These are phyloP conservation scores for Epicoccum nigrum DNA, from an alignment of 2,329 filamentous ascomycete genomes.

Conservation along the genomic window DNA sequence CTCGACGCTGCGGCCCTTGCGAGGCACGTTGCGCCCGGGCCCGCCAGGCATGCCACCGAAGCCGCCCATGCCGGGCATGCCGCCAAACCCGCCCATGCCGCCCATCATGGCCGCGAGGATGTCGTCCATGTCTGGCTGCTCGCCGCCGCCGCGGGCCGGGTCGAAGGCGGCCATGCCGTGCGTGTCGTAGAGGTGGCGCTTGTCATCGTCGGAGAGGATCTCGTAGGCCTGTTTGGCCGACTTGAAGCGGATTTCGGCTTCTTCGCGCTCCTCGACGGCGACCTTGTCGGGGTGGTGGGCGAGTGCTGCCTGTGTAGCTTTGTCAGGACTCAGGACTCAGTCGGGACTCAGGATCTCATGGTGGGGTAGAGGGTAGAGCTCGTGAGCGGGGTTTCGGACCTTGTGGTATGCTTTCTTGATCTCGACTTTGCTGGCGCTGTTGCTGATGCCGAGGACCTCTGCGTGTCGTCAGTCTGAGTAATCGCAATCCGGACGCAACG, in stretches of 20 bases:
- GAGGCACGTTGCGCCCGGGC: constrained; percentile 58
- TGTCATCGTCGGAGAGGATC: constrained; percentile 94
- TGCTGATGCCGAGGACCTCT: constrained; percentile 82
- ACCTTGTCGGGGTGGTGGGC: constrained; percentile 96
- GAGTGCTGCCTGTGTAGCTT: constrained; percentile 71
- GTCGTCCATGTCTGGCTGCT: constrained; percentile 83
- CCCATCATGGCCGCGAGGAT: constrained; percentile 90
- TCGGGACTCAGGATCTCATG: no score
- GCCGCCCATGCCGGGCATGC: constrained; percentile 72
- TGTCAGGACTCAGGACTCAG: no score
- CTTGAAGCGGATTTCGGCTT: constrained; percentile 93
- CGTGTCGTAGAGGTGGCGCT: constrained; percentile 87
- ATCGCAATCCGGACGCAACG: no score
- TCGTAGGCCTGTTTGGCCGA: constrained; percentile 92
- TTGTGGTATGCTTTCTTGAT: constrained; percentile 98
- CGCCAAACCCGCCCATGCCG: constrained; percentile 54
- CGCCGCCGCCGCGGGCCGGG: constrained; percentile 68
- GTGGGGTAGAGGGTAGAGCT: constrained; percentile 1
- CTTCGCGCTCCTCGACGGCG: constrained; percentile 79
- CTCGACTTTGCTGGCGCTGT: constrained; percentile 74
- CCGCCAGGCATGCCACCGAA: constrained; percentile 58
- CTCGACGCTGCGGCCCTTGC: constrained; percentile 81
- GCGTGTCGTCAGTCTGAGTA: constrained; percentile 13
- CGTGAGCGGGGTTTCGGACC: constrained; percentile 59
- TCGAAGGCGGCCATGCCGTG: constrained; percentile 98